These are phyloP conservation scores for Eimeria sp. DNA, from an alignment of 169 alveolate genomes.

Conservation along the genomic window DNA sequence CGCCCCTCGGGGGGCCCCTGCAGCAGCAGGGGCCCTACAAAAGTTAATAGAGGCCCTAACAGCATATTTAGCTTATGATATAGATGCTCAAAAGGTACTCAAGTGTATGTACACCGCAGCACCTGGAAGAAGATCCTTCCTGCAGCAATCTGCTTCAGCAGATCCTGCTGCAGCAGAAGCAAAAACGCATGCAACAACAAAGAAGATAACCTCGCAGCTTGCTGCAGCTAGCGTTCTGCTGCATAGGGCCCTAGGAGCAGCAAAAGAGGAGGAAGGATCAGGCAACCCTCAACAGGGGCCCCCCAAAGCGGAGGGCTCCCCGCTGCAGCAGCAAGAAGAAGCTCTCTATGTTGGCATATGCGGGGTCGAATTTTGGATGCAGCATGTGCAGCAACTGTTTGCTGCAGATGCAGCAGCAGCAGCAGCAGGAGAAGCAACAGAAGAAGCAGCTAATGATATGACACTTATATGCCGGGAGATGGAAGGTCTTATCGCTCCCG, in stretches of 20 bases:
- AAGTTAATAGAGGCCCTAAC: background rate
- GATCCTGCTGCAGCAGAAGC: background rate
- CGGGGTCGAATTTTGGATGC: slow-evolving; percentile 27
- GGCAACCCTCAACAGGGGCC: background rate
- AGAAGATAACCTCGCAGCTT: background rate
- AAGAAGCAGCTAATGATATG: background rate
- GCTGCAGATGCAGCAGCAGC: background rate
- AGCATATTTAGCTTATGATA: background rate
- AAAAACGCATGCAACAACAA: background rate
- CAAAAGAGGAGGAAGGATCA: background rate
- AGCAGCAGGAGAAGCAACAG: no score
- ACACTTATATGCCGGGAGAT: background rate
- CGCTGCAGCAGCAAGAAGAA: background rate
- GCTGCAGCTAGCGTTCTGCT: background rate
- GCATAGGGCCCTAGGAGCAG: background rate
- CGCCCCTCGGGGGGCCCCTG: background rate
- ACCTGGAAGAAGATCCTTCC: background rate
- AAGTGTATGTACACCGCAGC: slow-evolving; percentile 26
- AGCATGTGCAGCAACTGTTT: slow-evolving; percentile 46
- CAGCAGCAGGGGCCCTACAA: background rate
- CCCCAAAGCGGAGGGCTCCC: background rate
- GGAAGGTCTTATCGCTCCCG: background rate
- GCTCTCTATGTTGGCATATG: background rate
- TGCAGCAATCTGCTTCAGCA: background rate
- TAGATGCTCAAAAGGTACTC: background rate